A percentile compares a stretch with the other conserved stretches of the same genome.
Evolutionary conservation across 2,329 filamentous ascomycete genomes (phyloP).

Genomic region (Clonostachys sp.): DNA sequence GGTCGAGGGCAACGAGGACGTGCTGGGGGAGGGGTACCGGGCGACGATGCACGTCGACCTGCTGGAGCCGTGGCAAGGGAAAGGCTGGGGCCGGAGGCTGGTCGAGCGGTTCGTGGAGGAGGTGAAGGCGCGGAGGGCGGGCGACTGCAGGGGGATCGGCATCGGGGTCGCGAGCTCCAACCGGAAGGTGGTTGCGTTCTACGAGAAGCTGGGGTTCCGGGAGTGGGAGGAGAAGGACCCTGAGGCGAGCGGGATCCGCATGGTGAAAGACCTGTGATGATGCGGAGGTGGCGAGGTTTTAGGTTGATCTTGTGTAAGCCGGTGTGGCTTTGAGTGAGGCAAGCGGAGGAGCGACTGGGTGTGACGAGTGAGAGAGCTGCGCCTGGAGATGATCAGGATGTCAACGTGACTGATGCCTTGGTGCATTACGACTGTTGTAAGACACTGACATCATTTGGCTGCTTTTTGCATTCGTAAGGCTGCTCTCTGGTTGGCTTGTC

Average conservation of each 20-base stretch:
- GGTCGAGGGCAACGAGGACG: constrained; percentile 22
- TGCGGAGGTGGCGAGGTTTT: too few species aligned
- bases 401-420: too few species aligned
- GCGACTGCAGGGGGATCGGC: constrained; percentile 25
- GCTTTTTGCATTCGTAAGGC: too few species aligned
- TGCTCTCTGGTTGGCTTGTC: too few species aligned
- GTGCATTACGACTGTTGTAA: too few species aligned
- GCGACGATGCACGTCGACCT: constrained; percentile 47
- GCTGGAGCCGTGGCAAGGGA: constrained; percentile 30
- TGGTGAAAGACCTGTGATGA: constrained; percentile 28
- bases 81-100: constrained; percentile 38
- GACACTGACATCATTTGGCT: too few species aligned
- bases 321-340: too few species aligned
- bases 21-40: constrained; percentile 22
- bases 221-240: constrained; percentile 22
- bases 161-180: constrained; percentile 41
- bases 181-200: constrained; percentile 40
- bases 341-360: too few species aligned
- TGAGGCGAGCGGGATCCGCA: constrained; percentile 28
- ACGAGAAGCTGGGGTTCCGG: constrained; percentile 39
- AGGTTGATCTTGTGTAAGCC: too few species aligned
- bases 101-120: constrained; percentile 33
- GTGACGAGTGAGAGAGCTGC: too few species aligned
- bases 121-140: constrained; percentile 14
- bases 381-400: too few species aligned